A percentile compares a stretch with the other conserved stretches of the same genome.
These are phyloP conservation scores for Apodospora peruviana DNA, from an alignment of 495 filamentous ascomycete genomes.

Conservation along the genomic window DNA sequence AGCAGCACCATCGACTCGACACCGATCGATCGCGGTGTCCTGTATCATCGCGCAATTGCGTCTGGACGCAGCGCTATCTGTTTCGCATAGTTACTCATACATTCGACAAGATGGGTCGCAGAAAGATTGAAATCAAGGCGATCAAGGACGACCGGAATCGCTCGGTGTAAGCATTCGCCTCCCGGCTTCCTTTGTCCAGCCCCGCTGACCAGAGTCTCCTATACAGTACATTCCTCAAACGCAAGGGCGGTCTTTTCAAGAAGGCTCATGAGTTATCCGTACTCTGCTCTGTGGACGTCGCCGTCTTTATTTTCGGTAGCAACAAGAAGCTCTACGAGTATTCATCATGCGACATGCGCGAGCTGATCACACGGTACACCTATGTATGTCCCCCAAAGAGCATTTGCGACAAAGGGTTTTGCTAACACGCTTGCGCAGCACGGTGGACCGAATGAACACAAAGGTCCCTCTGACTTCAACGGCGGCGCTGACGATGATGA, in stretches of 20 bases:
- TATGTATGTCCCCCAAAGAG: conserved; percentile 60
- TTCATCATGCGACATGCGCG: conserved; percentile 87
- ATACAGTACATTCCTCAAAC: conserved; percentile 88
- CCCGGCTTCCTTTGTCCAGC: conserved; percentile 3
- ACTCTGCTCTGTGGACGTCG: conserved; percentile 95
- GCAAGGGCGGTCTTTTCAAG: conserved; percentile 98
- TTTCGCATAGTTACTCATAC: background rate
- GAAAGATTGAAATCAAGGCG: conserved; percentile 97
- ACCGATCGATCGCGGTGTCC: background rate
- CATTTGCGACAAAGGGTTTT: background rate
- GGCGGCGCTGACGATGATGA: conserved; percentile 79
- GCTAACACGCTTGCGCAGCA: conserved; percentile 55
- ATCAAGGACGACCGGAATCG: conserved; percentile 99
- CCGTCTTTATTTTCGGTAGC: conserved; percentile 94
- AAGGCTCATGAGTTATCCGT: conserved; percentile 98
- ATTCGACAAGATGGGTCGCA: conserved; percentile 51
- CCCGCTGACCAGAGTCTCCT: conserved; percentile 46
- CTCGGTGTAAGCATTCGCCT: conserved; percentile 73
- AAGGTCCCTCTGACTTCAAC: conserved; percentile 88
- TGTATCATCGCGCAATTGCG: background rate
- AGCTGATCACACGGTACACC: conserved; percentile 79
- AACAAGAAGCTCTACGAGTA: conserved; percentile 99
- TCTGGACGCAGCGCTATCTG: background rate
- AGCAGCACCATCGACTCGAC: conserved; percentile 1
- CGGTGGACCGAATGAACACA: conserved; percentile 89